Evolutionary conservation across 1,284 basidiomycete genomes (phyloP).

Genomic region (Microbotryum lychnidis-dioicae): DNA sequence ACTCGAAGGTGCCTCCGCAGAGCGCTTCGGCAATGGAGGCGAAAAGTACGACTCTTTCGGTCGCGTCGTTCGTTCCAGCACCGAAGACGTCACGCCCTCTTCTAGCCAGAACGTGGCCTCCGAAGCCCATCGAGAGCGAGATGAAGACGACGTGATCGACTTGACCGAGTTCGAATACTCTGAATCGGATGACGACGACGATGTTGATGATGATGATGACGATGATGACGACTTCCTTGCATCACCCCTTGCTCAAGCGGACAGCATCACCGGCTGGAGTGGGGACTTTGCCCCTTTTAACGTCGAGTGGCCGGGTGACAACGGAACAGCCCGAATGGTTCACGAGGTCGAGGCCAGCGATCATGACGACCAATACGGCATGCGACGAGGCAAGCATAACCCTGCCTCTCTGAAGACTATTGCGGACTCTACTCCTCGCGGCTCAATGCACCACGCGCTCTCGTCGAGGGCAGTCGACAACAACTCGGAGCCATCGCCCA

Average conservation of each 20-base stretch:
- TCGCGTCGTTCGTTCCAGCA: slow-evolving; percentile 6
- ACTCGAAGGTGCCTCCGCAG: not conserved
- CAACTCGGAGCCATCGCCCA: not conserved
- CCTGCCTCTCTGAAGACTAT: not conserved
- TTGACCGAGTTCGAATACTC: slow-evolving; percentile 27
- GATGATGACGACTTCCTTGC: slow-evolving; percentile 3
- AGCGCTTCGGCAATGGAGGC: slow-evolving; percentile 15
- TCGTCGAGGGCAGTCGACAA: not conserved
- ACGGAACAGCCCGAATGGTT: not conserved
- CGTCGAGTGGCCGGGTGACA: slow-evolving; percentile 5
- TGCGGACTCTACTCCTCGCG: slow-evolving; percentile 10
- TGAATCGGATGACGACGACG: slow-evolving; percentile 22
- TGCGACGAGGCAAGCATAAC: not conserved
- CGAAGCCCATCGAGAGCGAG: slow-evolving; percentile 7
- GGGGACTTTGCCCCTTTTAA: slow-evolving; percentile 3
- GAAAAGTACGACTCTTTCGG: slow-evolving; percentile 23
- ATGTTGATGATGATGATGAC: slow-evolving; percentile 15
- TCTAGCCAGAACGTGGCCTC: not conserved
- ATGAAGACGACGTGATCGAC: slow-evolving; percentile 23
- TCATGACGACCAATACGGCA: not conserved
- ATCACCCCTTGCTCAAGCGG: not conserved
- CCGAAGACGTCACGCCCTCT: not conserved
- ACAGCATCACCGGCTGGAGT: slow-evolving; percentile 5
- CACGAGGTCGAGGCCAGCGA: not conserved
- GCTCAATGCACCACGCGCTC: not conserved